Conservation (phyloP, 805 yeast genomes). For the Debaryomyces prosopidis region DNA sequence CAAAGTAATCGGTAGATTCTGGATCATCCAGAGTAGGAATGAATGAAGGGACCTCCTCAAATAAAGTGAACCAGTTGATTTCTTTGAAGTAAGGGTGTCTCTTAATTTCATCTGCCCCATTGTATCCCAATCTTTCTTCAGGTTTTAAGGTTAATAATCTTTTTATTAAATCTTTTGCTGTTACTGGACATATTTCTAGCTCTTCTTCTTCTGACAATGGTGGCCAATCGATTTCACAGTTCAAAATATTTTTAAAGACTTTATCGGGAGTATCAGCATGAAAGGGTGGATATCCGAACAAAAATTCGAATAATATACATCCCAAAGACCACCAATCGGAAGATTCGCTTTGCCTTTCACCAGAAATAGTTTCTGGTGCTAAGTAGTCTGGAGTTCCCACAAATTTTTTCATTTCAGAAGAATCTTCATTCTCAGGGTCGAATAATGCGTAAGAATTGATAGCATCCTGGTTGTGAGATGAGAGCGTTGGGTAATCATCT, state of each 20-base stretch:
- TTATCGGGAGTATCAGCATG: conserved; percentile 76
- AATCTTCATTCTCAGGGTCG: conserved; percentile 61
- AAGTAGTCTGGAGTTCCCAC: conserved; percentile 98
- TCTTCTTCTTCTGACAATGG: conserved; percentile 55
- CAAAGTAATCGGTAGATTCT: conserved; percentile 89
- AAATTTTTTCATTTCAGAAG: conserved; percentile 55
- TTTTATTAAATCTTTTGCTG: conserved; percentile 73
- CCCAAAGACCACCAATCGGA: conserved; percentile 99
- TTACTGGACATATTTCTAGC: conserved; percentile 51
- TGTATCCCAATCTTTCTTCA: conserved; percentile 65
- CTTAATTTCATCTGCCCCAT: conserved; percentile 78
- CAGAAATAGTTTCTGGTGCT: conserved; percentile 93
- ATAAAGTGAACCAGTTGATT: conserved; percentile 73
- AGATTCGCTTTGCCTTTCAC: conserved; percentile 76
- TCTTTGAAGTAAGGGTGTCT: conserved; percentile 73
- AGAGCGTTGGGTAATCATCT: conserved; percentile 44
- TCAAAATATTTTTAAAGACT: conserved; percentile 80
- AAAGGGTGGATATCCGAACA: conserved; percentile 94
- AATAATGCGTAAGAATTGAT: conserved; percentile 57
- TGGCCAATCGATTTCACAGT: conserved; percentile 85
- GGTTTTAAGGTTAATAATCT: conserved; percentile 67
- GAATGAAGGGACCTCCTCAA: conserved; percentile 74
- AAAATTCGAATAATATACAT: conserved; percentile 87
- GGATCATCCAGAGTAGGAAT: conserved; percentile 79
- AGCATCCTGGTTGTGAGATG: conserved; percentile 20